phyloP scores from a whole-genome alignment of 2,329 filamentous ascomycete genomes.

The Fonsecaea monophora region DNA sequence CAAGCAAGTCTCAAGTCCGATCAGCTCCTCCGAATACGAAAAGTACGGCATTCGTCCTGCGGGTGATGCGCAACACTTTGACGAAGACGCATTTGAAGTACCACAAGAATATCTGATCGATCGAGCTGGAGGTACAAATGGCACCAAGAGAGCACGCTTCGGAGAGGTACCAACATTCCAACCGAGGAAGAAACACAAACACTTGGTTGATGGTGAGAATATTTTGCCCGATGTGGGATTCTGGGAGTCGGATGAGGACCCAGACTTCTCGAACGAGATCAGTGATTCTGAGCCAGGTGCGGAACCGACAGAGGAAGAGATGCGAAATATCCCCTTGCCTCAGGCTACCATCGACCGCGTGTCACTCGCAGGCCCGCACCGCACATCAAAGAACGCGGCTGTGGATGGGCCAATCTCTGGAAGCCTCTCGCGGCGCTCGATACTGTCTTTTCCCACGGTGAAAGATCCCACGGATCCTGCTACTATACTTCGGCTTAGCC shows the following conservation, averaged over 20 bases:
- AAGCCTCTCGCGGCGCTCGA: conserved; percentile 46
- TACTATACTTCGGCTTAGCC: conserved; percentile 70
- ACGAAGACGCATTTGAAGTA: conserved; percentile 47
- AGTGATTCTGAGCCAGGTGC: not conserved
- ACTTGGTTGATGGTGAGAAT: conserved; percentile 35
- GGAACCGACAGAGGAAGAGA: conserved; percentile 15
- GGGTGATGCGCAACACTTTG: conserved; percentile 38
- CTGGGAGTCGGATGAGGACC: conserved; percentile 31
- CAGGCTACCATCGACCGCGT: not conserved
- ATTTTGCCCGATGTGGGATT: conserved; percentile 32
- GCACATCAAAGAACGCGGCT: not conserved
- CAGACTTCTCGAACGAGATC: conserved; percentile 22
- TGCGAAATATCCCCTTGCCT: conserved; percentile 3
- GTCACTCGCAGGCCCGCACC: conserved; percentile 7
- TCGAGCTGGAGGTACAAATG: conserved; percentile 31
- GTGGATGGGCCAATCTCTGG: conserved; percentile 8
- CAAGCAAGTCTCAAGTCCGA: conserved; percentile 24
- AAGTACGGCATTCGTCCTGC: conserved; percentile 42
- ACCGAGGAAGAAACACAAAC: conserved; percentile 34
- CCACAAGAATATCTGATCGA: conserved; percentile 43
- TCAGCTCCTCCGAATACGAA: conserved; percentile 42
- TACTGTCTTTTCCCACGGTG: conserved; percentile 73
- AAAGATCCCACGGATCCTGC: conserved; percentile 74
- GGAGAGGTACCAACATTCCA: conserved; percentile 19
- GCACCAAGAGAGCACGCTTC: conserved; percentile 35